phyloP scores from a whole-genome alignment of 306 rosid genomes.

The Cucurbita moschata region DNA sequence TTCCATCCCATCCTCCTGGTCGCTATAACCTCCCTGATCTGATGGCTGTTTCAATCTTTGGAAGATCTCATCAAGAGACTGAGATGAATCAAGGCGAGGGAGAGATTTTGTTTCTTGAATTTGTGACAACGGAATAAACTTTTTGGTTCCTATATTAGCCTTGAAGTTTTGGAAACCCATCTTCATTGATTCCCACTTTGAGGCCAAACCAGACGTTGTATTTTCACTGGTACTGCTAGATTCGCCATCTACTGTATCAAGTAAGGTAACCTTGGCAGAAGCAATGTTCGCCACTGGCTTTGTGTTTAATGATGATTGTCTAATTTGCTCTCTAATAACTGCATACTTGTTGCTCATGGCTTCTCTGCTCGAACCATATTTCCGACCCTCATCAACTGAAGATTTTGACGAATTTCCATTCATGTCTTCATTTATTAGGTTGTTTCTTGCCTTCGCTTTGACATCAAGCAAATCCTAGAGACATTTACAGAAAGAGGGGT shows the following conservation, averaged over 20 bases:
- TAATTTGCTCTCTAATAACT: conserved; percentile 52
- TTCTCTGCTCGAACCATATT: conserved; percentile 56
- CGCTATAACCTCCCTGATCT: conserved; percentile 23
- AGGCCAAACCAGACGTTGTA: conserved; percentile 40
- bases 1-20: conserved; percentile 25
- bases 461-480: conserved; percentile 39
- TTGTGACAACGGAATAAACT: conserved; percentile 48
- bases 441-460: conserved; percentile 47
- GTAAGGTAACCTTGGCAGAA: conserved; percentile 57
- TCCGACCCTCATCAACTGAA: conserved; percentile 46
- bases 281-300: conserved; percentile 40
- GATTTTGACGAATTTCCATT: conserved; percentile 31
- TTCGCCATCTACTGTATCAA: conserved; percentile 23
- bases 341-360: conserved; percentile 82
- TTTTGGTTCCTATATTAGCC: conserved; percentile 52
- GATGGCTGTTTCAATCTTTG: conserved; percentile 77
- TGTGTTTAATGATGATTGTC: conserved; percentile 25
- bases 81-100: conserved; percentile 50
- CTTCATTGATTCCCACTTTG: conserved; percentile 68
- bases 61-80: conserved; percentile 88
- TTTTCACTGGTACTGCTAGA: conserved; percentile 21
- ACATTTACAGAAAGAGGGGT: not conserved
- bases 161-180: conserved; percentile 65
- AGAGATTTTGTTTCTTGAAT: conserved; percentile 27
- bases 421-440: conserved; percentile 17